Base-by-base conservation (phyloP, 768 basidiomycete species). In the Tubosaeta brunneosetosa region DNA sequence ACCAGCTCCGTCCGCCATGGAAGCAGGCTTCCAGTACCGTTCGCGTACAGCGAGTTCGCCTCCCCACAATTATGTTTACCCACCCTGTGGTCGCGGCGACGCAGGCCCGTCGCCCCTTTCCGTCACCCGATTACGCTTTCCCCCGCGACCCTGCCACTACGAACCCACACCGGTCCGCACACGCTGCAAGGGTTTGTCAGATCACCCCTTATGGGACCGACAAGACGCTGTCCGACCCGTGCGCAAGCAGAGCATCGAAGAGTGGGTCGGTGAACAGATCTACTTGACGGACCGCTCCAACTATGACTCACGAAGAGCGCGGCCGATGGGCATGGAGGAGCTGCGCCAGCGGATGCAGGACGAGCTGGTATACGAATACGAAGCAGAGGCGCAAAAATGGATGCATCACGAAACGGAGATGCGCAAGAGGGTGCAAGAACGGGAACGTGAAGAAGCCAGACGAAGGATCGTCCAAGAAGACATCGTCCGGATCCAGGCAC, bases 241-340 rank as follows among this genome's bases (percentile, higher is more conserved):
- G 51, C 71, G 74, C 55, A 74, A 71, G 56, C 73, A 73, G 61
- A 80, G 76, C 59, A 82, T 81, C 31, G 80, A 84, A 49, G 75
- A 78, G 49, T 88, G 88, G 86, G 80, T 87, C 45, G 66, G 75
- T 44, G 76, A 82, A 58, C 83, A 82, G 66, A 63, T 74, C 44
- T 69, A 77, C 53, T 60, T 72, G 37, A 55, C 61, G 10, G 68
- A 70, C 36, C 60, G 64, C 51, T 58, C 68, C 56, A 62, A 65
- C 59, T 55, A 61, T 34, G 58, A 55, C n/a, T n/a, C n/a, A 49
- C 55, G 65, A 55, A 50, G 65, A 55, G 55, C 44, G 43, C 58
- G 61, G 25, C 56, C 62, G 55, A 55, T 60, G 54, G 69, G 54
- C 14, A 63, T 60, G 53, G 69, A 70, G 53, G 56, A 61, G 34